These are phyloP conservation scores for Xylaria polymorpha DNA, from an alignment of 2,329 filamentous ascomycete species.

Conservation along the genomic window DNA sequence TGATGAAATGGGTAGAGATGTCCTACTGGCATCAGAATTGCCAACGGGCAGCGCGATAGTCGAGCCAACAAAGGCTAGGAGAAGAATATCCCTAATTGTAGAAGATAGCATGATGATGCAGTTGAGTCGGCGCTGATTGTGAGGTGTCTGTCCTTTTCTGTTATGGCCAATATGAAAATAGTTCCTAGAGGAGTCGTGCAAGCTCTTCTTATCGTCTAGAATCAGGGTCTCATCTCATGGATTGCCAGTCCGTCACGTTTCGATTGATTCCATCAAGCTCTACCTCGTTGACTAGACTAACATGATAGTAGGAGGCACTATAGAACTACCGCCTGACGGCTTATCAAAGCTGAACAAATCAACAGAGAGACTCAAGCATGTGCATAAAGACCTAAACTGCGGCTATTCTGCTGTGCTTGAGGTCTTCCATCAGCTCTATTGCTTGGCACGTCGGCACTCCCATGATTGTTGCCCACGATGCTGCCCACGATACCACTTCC, in stretches of 20 bases:
- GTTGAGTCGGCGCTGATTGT: neutral
- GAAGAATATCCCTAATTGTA: conserved; percentile 11
- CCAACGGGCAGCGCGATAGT: conserved; percentile 9
- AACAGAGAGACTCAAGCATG: conserved; percentile 20
- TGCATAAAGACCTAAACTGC: neutral
- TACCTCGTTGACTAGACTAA: neutral
- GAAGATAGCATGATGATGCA: conserved; percentile 5
- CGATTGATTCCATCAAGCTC: neutral
- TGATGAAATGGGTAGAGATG: neutral
- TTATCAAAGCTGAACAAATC: conserved; percentile 24
- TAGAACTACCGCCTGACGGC: conserved; percentile 14
- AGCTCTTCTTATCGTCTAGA: conserved; percentile 7
- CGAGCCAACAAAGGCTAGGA: conserved; percentile 15
- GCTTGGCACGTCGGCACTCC: conserved; percentile 18
- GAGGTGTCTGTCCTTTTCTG: neutral
- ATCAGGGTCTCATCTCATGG: neutral
- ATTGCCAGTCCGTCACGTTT: neutral
- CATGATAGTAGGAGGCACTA: conserved; percentile 5
- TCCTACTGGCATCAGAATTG: conserved; percentile 10
- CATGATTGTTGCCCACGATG: neutral
- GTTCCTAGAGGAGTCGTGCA: neutral
- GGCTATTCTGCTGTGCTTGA: conserved; percentile 29
- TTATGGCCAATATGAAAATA: neutral
- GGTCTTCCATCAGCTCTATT: conserved; percentile 31
- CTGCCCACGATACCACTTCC: too few relatives aligned